phyloP scores from a whole-genome alignment of 257 asterid genomes.

The Anisodus acutangulus region DNA sequence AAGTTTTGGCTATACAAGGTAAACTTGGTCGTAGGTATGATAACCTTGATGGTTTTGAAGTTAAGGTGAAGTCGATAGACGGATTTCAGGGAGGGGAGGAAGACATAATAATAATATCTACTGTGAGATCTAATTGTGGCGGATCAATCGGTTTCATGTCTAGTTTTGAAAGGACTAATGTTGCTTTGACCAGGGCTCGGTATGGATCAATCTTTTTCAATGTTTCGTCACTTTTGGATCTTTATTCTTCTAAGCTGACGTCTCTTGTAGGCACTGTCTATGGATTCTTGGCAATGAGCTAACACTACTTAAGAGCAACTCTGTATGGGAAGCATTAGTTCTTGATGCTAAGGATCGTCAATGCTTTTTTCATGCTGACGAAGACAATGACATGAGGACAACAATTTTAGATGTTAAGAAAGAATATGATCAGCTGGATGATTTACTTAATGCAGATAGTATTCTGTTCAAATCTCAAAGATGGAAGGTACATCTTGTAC shows the following conservation, averaged over 20 bases:
- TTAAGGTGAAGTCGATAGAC: conserved; percentile 69
- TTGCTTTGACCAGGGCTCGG: conserved; percentile 85
- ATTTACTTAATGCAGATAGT: conserved; percentile 60
- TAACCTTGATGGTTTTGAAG: conserved; percentile 43
- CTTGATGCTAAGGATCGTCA: conserved; percentile 56
- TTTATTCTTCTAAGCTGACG: background rate
- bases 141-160: conserved; percentile 66
- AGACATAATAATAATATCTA: conserved; percentile 67
- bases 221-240: background rate
- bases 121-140: conserved; percentile 56
- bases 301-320: conserved; percentile 44
- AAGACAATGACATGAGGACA: conserved; percentile 47
- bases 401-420: conserved; percentile 51
- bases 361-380: conserved; percentile 59
- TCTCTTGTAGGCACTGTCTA: conserved; percentile 55
- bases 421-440: conserved; percentile 61
- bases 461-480: conserved; percentile 49
- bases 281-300: conserved; percentile 72
- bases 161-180: conserved; percentile 60
- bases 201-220: conserved; percentile 15
- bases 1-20: conserved; percentile 56
- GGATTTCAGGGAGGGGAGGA: conserved; percentile 86
- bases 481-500: conserved; percentile 61
- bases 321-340: conserved; percentile 58
- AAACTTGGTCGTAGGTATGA: conserved; percentile 42